Evolutionary conservation across 2,329 filamentous ascomycete species (phyloP).

Genomic region (Paecilomyces niveus): DNA sequence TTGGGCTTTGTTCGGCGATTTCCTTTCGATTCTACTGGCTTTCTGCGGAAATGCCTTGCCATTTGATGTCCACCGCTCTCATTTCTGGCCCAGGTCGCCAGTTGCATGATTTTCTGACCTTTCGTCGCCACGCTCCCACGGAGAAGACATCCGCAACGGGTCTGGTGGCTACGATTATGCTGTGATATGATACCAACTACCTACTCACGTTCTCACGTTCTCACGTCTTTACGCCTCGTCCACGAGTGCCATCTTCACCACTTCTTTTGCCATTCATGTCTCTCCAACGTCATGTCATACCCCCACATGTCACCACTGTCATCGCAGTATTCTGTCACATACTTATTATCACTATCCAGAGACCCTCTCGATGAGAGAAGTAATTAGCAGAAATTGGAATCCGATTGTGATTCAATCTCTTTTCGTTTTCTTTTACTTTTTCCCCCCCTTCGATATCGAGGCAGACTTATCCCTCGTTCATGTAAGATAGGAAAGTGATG

Average conservation of each 20-base stretch:
- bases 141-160: background rate
- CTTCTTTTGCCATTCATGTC: background rate
- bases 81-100: background rate
- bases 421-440: background rate
- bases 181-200: background rate
- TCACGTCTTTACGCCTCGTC: background rate
- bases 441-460: background rate
- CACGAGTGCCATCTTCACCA: background rate
- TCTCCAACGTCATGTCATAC: background rate
- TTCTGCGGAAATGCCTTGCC: background rate
- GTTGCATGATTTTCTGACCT: background rate
- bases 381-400: background rate
- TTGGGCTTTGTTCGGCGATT: conserved; percentile 3
- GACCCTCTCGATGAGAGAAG: background rate
- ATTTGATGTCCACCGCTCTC: background rate
- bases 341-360: background rate
- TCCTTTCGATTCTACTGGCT: conserved; percentile 1
- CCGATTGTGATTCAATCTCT: background rate
- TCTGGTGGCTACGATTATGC: background rate
- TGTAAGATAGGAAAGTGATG: background rate
- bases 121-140: background rate
- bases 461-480: background rate
- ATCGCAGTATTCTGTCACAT: background rate
- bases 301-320: background rate
- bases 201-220: background rate